Evolutionary conservation across 2,329 filamentous ascomycete species (phyloP), one percentile per base, ranked within the genome.

Genomic region (Phyllosticta capitalensis): DNA sequence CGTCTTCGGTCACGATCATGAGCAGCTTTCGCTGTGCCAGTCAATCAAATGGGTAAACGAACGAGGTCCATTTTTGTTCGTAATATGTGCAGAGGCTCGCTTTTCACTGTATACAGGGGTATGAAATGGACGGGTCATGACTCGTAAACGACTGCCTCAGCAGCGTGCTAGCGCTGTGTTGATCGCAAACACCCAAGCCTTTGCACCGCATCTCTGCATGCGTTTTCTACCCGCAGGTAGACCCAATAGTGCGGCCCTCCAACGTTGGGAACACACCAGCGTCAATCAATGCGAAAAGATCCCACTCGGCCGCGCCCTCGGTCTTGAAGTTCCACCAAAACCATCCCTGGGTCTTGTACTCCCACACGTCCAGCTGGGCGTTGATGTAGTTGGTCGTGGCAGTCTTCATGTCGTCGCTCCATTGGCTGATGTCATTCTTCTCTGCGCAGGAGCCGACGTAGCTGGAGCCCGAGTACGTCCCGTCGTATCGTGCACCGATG

Each of bases 321-420:
- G 81, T 82, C 73, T 83, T 83, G 72, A 81, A 83, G 63, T 81
- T 82, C 80, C 80, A 83, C 67, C 79, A 82, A 38, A 82, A 70
- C 80, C 80, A 83, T 2, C 81, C 81, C 33, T 79, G 71, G 1
- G 78, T 22, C 20, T 52, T 78, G 57, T 75, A 73, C 69, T 83
- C 81, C 63, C 78, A 83, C 0, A 77, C 71, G 45, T 75, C 73
- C 57, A 84, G 71, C 67, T 83, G 81, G 1, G 80, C 79, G 63
- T 83, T 79, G 52, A 83, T 79, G 65, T 79, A 83, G 5, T 71
- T 74, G 48, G 78, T 67, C 48, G 74, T 56, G 53, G 82, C 76
- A 26, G 75, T 73, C 60, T 75, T 78, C 62, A 69, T 71, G 58
- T 63, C 69, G 67, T 71, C 72, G 1, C 70, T 67, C 72, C 83